Conservation (phyloP, 164 flowering plant species). For the Stephania japonica region DNA sequence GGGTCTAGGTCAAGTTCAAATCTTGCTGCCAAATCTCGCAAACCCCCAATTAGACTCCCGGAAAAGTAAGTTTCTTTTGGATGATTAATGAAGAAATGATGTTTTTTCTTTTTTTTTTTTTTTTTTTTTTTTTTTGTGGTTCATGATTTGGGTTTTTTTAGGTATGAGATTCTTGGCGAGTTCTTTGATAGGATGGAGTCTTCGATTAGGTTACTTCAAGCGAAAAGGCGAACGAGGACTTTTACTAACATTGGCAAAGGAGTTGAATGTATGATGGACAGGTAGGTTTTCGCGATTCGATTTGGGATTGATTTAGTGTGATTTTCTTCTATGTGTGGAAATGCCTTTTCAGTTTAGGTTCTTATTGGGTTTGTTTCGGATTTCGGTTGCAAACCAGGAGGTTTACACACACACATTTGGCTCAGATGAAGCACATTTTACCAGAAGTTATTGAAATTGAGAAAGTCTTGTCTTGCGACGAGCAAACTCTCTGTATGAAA, state of each 20-base stretch:
- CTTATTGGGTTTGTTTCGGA: neutral
- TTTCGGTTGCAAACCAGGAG: slow-evolving; percentile 44
- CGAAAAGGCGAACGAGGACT: slow-evolving; percentile 42
- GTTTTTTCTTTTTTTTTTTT: neutral
- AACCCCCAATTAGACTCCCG: slow-evolving; percentile 24
- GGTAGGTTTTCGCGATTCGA: slow-evolving; percentile 28
- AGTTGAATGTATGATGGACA: slow-evolving; percentile 58
- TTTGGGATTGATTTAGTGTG: neutral
- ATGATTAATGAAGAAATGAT: neutral
- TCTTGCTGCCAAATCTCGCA: neutral
- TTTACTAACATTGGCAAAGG: slow-evolving; percentile 46
- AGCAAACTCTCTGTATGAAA: slow-evolving; percentile 65
- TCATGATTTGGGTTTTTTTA: slow-evolving; percentile 13
- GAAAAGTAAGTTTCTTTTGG: slow-evolving; percentile 23
- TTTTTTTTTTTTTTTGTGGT: neutral
- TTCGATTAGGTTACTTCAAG: slow-evolving; percentile 49
- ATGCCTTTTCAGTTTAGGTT: neutral
- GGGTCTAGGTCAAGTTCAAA: neutral
- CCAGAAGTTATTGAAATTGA: slow-evolving; percentile 60
- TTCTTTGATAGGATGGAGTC: slow-evolving; percentile 39
- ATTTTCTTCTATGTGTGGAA: neutral
- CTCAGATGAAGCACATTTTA: slow-evolving; percentile 72
- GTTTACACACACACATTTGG: slow-evolving; percentile 59
- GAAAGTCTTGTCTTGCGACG: slow-evolving; percentile 49
- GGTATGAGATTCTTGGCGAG: slow-evolving; percentile 37